Evolutionary conservation across 768 basidiomycete species (phyloP), one percentile per base, ranked within the genome.

Genomic region (Coprinopsis sp.): DNA sequence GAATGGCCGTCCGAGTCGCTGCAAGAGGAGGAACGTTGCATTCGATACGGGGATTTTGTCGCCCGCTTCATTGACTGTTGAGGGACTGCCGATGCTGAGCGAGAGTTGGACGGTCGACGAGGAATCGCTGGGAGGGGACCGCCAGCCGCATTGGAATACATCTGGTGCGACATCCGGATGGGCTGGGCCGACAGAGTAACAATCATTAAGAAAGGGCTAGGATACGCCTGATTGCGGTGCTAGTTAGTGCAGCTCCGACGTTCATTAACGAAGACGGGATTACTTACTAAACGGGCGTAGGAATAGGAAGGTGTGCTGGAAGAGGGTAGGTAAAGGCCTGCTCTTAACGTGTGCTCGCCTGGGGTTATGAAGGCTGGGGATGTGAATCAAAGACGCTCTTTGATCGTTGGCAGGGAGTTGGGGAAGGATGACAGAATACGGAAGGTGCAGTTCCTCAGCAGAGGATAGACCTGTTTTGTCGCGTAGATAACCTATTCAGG

Each of bases 111-210:
- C 28, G 58, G 60, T 38, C 82, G 69, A 44, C 82, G 76, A 29
- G 86, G 81, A 43, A 86, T 71, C 41, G 76, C 67, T 13, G 84
- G 83, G n/a, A 85, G 74, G 45, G 83, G 75, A 6, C 68, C 67
- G 2, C 77, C 73, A 25, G 84, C 80, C 24, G 70, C 63, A 61
- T 82, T 86, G 33, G 78, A 65, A 48, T 66, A 59, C 37, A 65
- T 66, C 37, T 69, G 56, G 25, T 58, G 61, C 40, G 65, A 62
- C 65, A 68, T 67, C 56, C 62, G 62, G 47, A 64, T 61, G 19
- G 64, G 57, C 33, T 65, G 64, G 6, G 61, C 49, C 37, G 67
- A 59, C 11, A 70, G 64, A 10, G 74, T 76, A 27, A 74, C 68
- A 54, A 76, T 71, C 73, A 75, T 77, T 49, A 49, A 49, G 40